These are phyloP conservation scores for Truncatella angustata DNA, from an alignment of 2,329 filamentous ascomycete genomes.

Conservation along the genomic window DNA sequence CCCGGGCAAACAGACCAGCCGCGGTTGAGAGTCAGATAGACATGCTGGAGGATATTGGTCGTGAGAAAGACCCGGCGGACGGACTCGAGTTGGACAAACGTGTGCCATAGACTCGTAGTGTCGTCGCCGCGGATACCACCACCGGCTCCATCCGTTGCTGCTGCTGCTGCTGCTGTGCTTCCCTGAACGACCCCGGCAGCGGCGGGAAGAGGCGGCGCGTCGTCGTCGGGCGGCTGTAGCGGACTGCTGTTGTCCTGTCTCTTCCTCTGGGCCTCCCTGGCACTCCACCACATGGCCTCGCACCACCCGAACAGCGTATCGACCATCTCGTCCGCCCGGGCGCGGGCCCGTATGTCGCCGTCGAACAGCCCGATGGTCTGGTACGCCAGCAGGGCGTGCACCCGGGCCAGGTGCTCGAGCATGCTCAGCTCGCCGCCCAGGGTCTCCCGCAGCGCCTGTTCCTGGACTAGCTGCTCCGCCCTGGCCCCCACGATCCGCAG, in stretches of 20 bases:
- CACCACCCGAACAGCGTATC: slow-evolving; percentile 25
- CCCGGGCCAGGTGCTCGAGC: slow-evolving; percentile 20
- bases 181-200: too few relatives aligned
- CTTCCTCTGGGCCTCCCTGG: slow-evolving; percentile 4
- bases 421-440: slow-evolving; percentile 9
- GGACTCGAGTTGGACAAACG: slow-evolving; percentile 29
- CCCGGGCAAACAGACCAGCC: slow-evolving; percentile 28
- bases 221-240: neutral
- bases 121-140: neutral
- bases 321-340: slow-evolving; percentile 28
- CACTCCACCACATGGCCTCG: slow-evolving; percentile 19
- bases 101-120: slow-evolving; percentile 18
- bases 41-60: slow-evolving; percentile 19
- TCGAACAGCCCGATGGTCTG: slow-evolving; percentile 34
- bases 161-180: too few relatives aligned
- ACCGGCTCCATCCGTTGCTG: neutral
- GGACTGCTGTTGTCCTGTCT: neutral
- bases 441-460: slow-evolving; percentile 17
- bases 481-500: slow-evolving; percentile 23
- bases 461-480: slow-evolving; percentile 20
- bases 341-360: slow-evolving; percentile 31
- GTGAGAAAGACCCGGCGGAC: slow-evolving; percentile 27
- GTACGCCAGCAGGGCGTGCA: slow-evolving; percentile 27
- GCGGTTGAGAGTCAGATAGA: slow-evolving; percentile 24
- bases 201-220: too few relatives aligned